Evolutionary conservation across 805 yeast genomes (phyloP).

Genomic region (Candida germanica): DNA sequence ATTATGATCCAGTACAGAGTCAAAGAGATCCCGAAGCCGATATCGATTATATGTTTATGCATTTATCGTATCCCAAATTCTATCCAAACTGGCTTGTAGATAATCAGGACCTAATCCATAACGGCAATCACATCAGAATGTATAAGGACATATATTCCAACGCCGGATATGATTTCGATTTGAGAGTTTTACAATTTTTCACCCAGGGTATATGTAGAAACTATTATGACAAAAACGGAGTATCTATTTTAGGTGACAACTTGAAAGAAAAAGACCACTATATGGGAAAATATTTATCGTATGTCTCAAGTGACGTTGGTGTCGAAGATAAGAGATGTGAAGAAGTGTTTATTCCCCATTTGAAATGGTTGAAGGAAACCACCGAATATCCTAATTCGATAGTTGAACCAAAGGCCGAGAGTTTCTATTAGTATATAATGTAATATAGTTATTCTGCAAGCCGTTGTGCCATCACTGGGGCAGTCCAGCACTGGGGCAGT

Average conservation of each 20-base stretch:
- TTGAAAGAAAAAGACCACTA: slow-evolving; percentile 22
- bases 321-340: slow-evolving; percentile 26
- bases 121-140: slow-evolving; percentile 39
- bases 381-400: slow-evolving; percentile 16
- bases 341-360: slow-evolving; percentile 39
- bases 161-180: slow-evolving; percentile 43
- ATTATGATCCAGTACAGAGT: slow-evolving; percentile 38
- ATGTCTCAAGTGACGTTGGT: slow-evolving; percentile 23
- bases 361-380: slow-evolving; percentile 41
- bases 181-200: slow-evolving; percentile 36
- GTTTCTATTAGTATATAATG: not conserved
- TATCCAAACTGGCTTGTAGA: slow-evolving; percentile 32
- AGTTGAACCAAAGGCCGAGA: slow-evolving; percentile 8
- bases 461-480: not conserved
- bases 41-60: slow-evolving; percentile 45
- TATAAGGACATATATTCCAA: slow-evolving; percentile 31
- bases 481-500: too few species aligned
- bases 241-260: slow-evolving; percentile 23
- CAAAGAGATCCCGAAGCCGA: slow-evolving; percentile 14
- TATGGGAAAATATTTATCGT: slow-evolving; percentile 32
- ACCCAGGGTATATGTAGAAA: slow-evolving; percentile 37
- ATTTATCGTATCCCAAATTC: slow-evolving; percentile 55
- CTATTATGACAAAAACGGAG: slow-evolving; percentile 28
- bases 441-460: not conserved
- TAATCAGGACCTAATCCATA: slow-evolving; percentile 35